These are phyloP conservation scores for Penicillium sp. DNA, from an alignment of 2,329 filamentous ascomycete species.

Conservation along the genomic window DNA sequence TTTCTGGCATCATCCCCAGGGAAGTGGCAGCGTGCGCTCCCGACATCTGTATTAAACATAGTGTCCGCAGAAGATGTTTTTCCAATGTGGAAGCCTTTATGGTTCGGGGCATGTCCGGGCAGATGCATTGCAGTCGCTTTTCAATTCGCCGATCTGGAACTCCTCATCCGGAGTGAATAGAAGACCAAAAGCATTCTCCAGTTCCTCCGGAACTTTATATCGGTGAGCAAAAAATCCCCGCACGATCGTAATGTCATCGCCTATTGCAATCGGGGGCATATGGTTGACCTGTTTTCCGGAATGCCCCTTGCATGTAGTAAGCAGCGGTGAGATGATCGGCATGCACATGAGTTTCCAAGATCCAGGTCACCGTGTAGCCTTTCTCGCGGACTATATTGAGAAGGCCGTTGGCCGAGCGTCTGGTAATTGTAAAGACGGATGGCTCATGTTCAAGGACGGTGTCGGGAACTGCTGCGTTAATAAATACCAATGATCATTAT, in stretches of 20 bases:
- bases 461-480: slow-evolving; percentile 65
- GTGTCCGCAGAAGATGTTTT: slow-evolving; percentile 57
- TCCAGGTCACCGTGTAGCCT: slow-evolving; percentile 51
- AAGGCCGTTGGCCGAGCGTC: slow-evolving; percentile 56
- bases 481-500: too few relatives aligned
- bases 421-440: slow-evolving; percentile 45
- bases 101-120: slow-evolving; percentile 65
- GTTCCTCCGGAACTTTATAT: slow-evolving; percentile 51
- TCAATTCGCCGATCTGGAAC: slow-evolving; percentile 56
- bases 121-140: slow-evolving; percentile 57
- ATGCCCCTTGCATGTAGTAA: slow-evolving; percentile 56
- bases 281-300: slow-evolving; percentile 38
- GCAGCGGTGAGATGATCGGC: slow-evolving; percentile 64
- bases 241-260: slow-evolving; percentile 57
- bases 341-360: slow-evolving; percentile 66
- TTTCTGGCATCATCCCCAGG: slow-evolving; percentile 52
- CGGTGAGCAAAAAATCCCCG: slow-evolving; percentile 55
- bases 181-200: slow-evolving; percentile 55
- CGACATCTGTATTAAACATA: slow-evolving; percentile 57
- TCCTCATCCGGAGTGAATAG: slow-evolving; percentile 59
- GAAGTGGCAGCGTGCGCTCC: slow-evolving; percentile 58
- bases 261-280: slow-evolving; percentile 58
- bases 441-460: slow-evolving; percentile 62
- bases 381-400: slow-evolving; percentile 48
- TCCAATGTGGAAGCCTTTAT: slow-evolving; percentile 62